Base-by-base conservation (phyloP, 2,329 filamentous ascomycete species). In the Xylariaceae sp. region DNA sequence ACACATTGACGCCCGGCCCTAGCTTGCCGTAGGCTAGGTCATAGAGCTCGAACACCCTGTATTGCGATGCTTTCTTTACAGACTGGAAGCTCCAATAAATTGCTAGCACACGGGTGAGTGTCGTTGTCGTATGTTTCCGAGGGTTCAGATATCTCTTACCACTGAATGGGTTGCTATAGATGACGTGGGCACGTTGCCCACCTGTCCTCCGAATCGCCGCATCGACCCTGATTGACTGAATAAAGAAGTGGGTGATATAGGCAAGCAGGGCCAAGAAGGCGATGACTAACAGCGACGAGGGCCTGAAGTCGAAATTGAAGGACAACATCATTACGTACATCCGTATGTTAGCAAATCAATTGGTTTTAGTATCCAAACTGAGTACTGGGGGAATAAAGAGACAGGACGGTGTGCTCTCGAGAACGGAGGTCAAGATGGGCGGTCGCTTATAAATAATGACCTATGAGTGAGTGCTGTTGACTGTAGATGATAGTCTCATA, bases 151-250 rank as follows among this genome's bases (percentile, higher is more conserved):
- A 22, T 14, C 16, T n/a, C 42, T 32, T 47, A 52, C 49, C 47
- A 4, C 40, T 45, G n/a, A 52, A 11, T 6, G 49, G 49, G 11
- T 52, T 50, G 11, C 37, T 47, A n/a, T 8, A 32, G n/a, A 50
- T 19, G 5, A 45, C 10, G 33, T 50, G 38, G 27, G 49, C 48
- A 20, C 48, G 45, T 8, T 41, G 45, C 7, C 51, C 51, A 6
- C 51, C 51, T 8, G 49, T 17, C 29, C 37, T 51, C n/a, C 51
- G 48, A 29, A 54, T 54, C 7, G 45, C 40, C 8, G 40, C 38
- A 41, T 49, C 44, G 37, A 36, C 43, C 22, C 23, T 44, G 11
- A 33, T 37, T 8, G 19, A 37, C 17, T 40, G 14, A 19, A 29
- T 35, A 19, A 52, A 7, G 22, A 43, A 47, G 25, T 52, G 49